Percentiles rank a stretch among this genome's conserved stretches.
These are phyloP conservation scores for Diaporthe velutina DNA, from an alignment of 2,329 filamentous ascomycete species.

Conservation along the genomic window DNA sequence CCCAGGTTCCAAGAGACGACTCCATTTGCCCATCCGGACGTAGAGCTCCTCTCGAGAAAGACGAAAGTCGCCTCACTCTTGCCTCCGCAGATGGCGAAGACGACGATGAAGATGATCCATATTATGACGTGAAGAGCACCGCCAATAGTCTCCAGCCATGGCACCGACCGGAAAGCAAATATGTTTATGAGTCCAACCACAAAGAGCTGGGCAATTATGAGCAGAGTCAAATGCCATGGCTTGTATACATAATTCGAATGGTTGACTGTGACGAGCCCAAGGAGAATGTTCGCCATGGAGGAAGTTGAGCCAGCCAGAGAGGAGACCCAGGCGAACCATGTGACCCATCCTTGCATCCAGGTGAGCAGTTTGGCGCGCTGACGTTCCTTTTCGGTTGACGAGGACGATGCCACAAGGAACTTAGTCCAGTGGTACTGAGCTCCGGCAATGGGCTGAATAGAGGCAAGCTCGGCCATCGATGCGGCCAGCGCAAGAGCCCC, in stretches of 20 bases:
- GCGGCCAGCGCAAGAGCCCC: conserved; percentile 48
- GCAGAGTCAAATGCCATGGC: conserved; percentile 54
- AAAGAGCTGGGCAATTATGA: conserved; percentile 52
- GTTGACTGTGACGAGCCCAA: conserved; percentile 32
- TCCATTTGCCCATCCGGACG: conserved; percentile 28
- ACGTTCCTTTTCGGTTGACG: not conserved
- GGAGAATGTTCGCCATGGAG: conserved; percentile 28
- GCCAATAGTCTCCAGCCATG: conserved; percentile 53
- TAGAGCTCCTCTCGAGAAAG: conserved; percentile 17
- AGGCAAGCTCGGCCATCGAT: conserved; percentile 55
- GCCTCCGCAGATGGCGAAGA: conserved; percentile 26
- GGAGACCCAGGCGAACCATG: conserved; percentile 56
- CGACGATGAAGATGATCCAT: conserved; percentile 36
- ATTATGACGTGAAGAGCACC: conserved; percentile 46
- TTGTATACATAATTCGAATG: conserved; percentile 27
- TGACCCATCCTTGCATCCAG: conserved; percentile 52
- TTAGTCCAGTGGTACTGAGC: conserved; percentile 59
- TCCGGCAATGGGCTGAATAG: conserved; percentile 55
- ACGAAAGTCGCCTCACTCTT: conserved; percentile 25
- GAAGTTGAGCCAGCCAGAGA: conserved; percentile 50
- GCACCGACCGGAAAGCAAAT: conserved; percentile 53
- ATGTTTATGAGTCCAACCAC: conserved; percentile 45
- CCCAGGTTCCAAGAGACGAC: conserved; percentile 42
- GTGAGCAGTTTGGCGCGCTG: conserved; percentile 23
- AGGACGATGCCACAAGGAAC: not conserved